Evolutionary conservation across 2,329 filamentous ascomycete genomes (phyloP).

Genomic region (Beauveria asiatica): DNA sequence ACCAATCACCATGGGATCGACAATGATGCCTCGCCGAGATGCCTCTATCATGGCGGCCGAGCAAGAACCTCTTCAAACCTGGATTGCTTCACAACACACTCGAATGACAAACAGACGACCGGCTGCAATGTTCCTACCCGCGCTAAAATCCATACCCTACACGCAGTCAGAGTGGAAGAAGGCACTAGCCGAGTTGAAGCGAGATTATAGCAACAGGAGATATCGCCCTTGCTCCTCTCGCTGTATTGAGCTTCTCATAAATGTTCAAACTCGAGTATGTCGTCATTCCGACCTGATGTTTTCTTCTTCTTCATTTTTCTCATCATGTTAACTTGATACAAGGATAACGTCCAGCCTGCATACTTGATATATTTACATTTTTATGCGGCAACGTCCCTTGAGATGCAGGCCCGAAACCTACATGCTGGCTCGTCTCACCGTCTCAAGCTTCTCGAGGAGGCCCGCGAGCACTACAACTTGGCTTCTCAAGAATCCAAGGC

Average conservation of each 20-base stretch:
- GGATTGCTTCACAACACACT: conserved; percentile 7
- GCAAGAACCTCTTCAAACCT: neutral
- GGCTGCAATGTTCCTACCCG: conserved; percentile 15
- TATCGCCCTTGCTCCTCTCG: conserved; percentile 45
- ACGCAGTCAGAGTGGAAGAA: conserved; percentile 43
- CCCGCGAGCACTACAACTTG: conserved; percentile 41
- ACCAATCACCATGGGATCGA: neutral
- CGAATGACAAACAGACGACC: conserved; percentile 8
- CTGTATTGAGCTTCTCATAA: conserved; percentile 45
- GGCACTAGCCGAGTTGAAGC: conserved; percentile 44
- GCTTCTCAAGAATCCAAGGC: conserved; percentile 39
- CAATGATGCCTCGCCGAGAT: neutral
- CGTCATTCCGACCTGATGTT: neutral
- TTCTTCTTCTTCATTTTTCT: too few relatives aligned
- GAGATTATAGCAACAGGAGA: conserved; percentile 39
- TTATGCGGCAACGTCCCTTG: conserved; percentile 52
- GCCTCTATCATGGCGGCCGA: neutral
- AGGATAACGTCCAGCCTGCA: conserved; percentile 38
- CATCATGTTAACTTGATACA: neutral
- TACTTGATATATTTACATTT: conserved; percentile 53
- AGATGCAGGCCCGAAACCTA: conserved; percentile 45
- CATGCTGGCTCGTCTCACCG: conserved; percentile 38
- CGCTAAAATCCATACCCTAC: conserved; percentile 28
- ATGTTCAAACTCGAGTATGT: conserved; percentile 36
- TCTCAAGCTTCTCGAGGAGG: conserved; percentile 40